Base-by-base conservation (phyloP, 202 grass and related monocot genomes). In the Carex sylvatica region DNA sequence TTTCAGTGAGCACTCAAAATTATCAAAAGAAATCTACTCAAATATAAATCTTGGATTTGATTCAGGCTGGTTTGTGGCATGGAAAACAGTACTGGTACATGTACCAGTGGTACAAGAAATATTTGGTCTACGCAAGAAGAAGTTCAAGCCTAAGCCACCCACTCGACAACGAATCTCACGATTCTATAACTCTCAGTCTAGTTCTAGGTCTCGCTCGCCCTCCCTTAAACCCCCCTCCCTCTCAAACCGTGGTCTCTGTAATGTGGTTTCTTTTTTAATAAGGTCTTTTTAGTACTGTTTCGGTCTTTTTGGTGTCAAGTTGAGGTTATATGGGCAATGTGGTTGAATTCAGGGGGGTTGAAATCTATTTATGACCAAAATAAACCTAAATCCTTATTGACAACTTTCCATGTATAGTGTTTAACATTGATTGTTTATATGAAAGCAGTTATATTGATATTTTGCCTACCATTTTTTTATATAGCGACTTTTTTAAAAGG, bases 71-170 rank as follows among this genome's bases (percentile, higher is more conserved):
- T 92, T 89, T 61, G 92, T 99, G 86, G 93, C 96, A 49, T 99
- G 96, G 96, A 96, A 86, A 64, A 87, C 89, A 84, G 96, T 99
- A 86, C 83, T 99, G 81, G 91, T 95, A 67, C 96, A 99, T 68
- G 96, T 99, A n/a, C 89, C 96, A 19, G 80, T 99, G 58, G 92
- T 99, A 83, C 96, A 96, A 83, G 96, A 99, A 83, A 99, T 99
- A 63, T 83, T 84, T 58, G 96, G 96, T 6, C 91, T 99, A 28
- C 89, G 91, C 61, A 99, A 99, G 91, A 99, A 99, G 89, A 83
- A 85, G 3, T 63, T 82, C 80, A 99, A 91, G 87, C 91, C 91
- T 65, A 99, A 91, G 87, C 93, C 93, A 28, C 4, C 42, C 20
- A 88, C 90, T 66, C 71, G 51, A 56, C 85, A 85, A 18, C 96